Evolutionary conservation across 2,329 filamentous ascomycete genomes (phyloP), one percentile per base, ranked within the genome.

Genomic region (Myriosclerotinia curreyana): DNA sequence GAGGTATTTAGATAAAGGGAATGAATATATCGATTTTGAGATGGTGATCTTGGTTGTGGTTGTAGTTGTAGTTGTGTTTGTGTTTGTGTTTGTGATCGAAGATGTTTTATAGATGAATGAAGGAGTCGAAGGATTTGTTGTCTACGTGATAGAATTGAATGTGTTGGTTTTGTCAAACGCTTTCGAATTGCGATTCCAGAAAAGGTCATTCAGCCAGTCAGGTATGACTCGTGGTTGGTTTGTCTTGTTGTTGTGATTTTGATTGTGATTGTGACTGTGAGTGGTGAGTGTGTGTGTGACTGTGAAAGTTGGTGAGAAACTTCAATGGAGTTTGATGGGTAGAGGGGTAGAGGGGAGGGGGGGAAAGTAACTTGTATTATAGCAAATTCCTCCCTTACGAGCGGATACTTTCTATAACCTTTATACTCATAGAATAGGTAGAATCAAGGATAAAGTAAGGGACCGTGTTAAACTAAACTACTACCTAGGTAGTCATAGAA

Each of bases 181-280:
- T 50, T 42, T 58, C 54, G 51, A 22, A 63, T 40, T 50, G 60
- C 52, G 42, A 38, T 22, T 58, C 42, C 51, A 56, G 52, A 58
- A 55, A 22, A 62, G 28, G n/a, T 56, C 60, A 50, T 63, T 49
- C 60, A 63, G 60, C 60, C 51, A 62, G n/a, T 31, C 34, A 42
- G 22, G 52, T 63, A 49, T 8, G 22, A 58, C 34, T 34, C 7
- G 48, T n/a, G 52, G 22, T 44, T 40, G 28, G 17, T 15, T 50
- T 40, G 20, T 49, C 56, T 38, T 50, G 14, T 31, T 20, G n/a
- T 22, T n/a, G 6, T 31, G n/a, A 36, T 12, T 15, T 9, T 49
- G 12, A 22, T 11, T 22, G 38, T 4, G 22, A 28, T 4, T 14
- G 28, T 5, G 48, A n/a, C 36, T 17, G 38, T 20, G 36, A n/a